These are phyloP conservation scores for Senna siamea DNA, from an alignment of 306 rosid species.

Conservation along the genomic window DNA sequence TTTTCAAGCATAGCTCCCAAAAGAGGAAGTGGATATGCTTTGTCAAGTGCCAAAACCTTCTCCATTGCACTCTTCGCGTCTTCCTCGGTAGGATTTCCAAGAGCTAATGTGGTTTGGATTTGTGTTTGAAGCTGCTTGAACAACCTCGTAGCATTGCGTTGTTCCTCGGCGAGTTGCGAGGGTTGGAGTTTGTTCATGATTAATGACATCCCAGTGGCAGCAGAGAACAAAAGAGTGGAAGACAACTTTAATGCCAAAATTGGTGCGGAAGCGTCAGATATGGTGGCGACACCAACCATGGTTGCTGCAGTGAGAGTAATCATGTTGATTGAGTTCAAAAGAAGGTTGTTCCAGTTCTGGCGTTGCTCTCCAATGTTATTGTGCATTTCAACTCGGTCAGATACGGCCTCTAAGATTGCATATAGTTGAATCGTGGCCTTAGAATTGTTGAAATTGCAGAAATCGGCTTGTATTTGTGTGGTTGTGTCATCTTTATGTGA, in stretches of 20 bases:
- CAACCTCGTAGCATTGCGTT: constrained; percentile 56
- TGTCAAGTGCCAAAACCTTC: constrained; percentile 56
- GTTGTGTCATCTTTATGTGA: background rate
- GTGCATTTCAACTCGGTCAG: constrained; percentile 51
- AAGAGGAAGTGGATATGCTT: constrained; percentile 70
- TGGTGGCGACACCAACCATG: constrained; percentile 34
- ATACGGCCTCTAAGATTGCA: constrained; percentile 48
- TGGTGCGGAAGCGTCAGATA: constrained; percentile 12
- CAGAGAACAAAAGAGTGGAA: constrained; percentile 52
- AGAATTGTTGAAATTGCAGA: background rate
- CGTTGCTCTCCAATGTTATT: constrained; percentile 18
- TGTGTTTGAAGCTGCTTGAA: constrained; percentile 52
- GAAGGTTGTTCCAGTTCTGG: constrained; percentile 30
- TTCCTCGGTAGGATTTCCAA: constrained; percentile 33
- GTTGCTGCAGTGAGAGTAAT: constrained; percentile 18
- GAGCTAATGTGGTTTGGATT: constrained; percentile 43
- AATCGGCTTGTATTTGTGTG: background rate
- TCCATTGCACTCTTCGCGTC: constrained; percentile 49
- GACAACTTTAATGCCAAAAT: constrained; percentile 50
- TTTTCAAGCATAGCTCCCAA: constrained; percentile 69
- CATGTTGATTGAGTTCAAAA: constrained; percentile 16
- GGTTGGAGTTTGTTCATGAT: constrained; percentile 67
- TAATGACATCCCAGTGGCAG: constrained; percentile 57
- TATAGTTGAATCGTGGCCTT: constrained; percentile 42
- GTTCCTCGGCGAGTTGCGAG: constrained; percentile 70